Evolutionary conservation across 2,329 filamentous ascomycete species (phyloP).

Genomic region (Phyllosticta citrichinensis): DNA sequence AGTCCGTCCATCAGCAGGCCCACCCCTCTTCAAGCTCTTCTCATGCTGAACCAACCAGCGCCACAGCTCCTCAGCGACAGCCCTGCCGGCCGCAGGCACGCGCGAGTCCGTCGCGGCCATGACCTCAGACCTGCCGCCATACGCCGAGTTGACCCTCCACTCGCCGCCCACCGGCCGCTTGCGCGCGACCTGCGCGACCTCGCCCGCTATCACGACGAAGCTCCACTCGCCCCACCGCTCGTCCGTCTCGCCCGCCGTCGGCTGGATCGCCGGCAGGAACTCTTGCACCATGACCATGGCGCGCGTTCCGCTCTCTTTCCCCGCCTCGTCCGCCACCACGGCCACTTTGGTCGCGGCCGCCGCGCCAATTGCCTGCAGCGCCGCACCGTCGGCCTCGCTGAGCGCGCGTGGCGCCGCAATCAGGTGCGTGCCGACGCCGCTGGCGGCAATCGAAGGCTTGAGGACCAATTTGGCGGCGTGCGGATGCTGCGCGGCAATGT

Average conservation of each 20-base stretch:
- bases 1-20: background rate
- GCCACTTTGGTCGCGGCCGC: background rate
- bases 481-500: background rate
- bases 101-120: background rate
- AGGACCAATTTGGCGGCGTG: background rate
- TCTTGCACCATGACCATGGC: slow-evolving; percentile 4
- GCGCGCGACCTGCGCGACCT: slow-evolving; percentile 3
- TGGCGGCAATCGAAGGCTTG: slow-evolving; percentile 7
- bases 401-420: background rate
- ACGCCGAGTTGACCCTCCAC: slow-evolving; percentile 7
- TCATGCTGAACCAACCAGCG: slow-evolving; percentile 5
- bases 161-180: slow-evolving; percentile 4
- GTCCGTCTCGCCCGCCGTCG: background rate
- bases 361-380: background rate
- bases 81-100: background rate
- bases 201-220: background rate
- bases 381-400: background rate
- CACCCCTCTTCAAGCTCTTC: background rate
- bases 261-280: background rate
- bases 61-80: slow-evolving; percentile 3
- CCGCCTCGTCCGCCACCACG: background rate
- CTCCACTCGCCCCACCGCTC: slow-evolving; percentile 9
- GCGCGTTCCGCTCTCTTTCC: background rate
- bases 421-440: slow-evolving; percentile 1
- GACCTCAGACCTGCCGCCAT: slow-evolving; percentile 1